These are phyloP conservation scores for Mollisia scopiformis DNA, from an alignment of 2,329 filamentous ascomycete species.

Conservation along the genomic window DNA sequence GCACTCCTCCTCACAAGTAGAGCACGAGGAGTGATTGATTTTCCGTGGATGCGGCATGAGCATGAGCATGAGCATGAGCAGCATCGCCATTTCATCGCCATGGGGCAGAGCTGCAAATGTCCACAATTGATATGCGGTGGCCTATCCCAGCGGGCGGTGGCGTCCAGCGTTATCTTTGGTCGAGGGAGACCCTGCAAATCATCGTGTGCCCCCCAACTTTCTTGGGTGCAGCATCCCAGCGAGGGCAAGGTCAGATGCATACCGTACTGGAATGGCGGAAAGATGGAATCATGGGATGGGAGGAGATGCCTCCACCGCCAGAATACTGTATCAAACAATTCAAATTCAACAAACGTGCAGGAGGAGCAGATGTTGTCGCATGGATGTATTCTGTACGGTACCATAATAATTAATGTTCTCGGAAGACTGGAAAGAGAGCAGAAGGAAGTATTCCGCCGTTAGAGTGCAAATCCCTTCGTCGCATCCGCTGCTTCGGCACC, in stretches of 20 bases:
- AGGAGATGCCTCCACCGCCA: not conserved
- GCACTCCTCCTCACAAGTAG: too few species aligned
- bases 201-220: slow-evolving; percentile 4
- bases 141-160: slow-evolving; percentile 1
- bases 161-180: slow-evolving; percentile 2
- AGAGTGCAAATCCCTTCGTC: not conserved
- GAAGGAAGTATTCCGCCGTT: not conserved
- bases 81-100: too few species aligned
- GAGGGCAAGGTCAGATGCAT: too few species aligned
- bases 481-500: not conserved
- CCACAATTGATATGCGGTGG: slow-evolving; percentile 13
- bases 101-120: not conserved
- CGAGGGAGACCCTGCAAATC: not conserved
- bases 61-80: too few species aligned
- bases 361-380: not conserved
- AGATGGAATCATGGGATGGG: too few species aligned
- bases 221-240: too few species aligned
- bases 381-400: too few species aligned
- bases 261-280: too few species aligned
- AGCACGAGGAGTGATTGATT: not conserved
- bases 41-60: too few species aligned
- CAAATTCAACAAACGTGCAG: too few species aligned
- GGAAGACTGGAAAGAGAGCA: not conserved
- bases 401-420: not conserved
- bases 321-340: too few species aligned